Percentiles rank a stretch among this genome's conserved stretches.
phyloP scores from a whole-genome alignment of 495 filamentous ascomycete species.

The Hyphodiscus hymeniophilus region DNA sequence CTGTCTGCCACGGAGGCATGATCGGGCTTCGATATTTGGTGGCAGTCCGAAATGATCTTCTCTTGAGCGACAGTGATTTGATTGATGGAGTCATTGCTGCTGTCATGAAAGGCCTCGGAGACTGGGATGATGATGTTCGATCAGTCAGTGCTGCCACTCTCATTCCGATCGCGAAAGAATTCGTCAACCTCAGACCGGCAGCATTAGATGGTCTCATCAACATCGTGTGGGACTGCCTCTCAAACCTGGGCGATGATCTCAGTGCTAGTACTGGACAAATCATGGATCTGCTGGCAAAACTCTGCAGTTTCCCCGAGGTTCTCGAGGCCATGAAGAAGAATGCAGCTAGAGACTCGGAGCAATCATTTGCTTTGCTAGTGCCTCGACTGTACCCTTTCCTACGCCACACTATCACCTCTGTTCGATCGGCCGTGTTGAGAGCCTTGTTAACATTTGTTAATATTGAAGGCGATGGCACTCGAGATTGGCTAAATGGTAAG shows the following conservation, averaged over 20 bases:
- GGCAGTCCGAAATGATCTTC: constrained; percentile 83
- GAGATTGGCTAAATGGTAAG: constrained; percentile 87
- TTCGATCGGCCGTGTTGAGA: constrained; percentile 85
- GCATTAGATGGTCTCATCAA: constrained; percentile 75
- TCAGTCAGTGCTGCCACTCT: constrained; percentile 94
- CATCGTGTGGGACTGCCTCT: constrained; percentile 96
- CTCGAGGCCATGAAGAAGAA: constrained; percentile 90
- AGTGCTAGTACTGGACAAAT: constrained; percentile 95
- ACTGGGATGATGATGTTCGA: constrained; percentile 91
- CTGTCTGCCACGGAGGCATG: constrained; percentile 97
- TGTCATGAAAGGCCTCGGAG: constrained; percentile 89
- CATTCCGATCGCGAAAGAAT: constrained; percentile 90
- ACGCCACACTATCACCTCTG: constrained; percentile 91
- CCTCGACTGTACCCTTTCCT: constrained; percentile 93
- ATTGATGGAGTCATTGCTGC: constrained; percentile 88
- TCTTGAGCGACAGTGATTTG: constrained; percentile 71
- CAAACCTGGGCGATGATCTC: constrained; percentile 88
- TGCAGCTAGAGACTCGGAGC: constrained; percentile 69
- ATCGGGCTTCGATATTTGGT: constrained; percentile 91
- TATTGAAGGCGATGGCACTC: constrained; percentile 72
- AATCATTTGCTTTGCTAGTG: constrained; percentile 86
- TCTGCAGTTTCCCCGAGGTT: constrained; percentile 91
- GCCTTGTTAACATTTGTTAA: constrained; percentile 88
- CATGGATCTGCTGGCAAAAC: constrained; percentile 93
- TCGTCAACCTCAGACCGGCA: constrained; percentile 71